Percentiles rank a stretch among this genome's conserved stretches.
These are phyloP conservation scores for Cubamyces lactineus DNA, from an alignment of 768 basidiomycete species.

Conservation along the genomic window DNA sequence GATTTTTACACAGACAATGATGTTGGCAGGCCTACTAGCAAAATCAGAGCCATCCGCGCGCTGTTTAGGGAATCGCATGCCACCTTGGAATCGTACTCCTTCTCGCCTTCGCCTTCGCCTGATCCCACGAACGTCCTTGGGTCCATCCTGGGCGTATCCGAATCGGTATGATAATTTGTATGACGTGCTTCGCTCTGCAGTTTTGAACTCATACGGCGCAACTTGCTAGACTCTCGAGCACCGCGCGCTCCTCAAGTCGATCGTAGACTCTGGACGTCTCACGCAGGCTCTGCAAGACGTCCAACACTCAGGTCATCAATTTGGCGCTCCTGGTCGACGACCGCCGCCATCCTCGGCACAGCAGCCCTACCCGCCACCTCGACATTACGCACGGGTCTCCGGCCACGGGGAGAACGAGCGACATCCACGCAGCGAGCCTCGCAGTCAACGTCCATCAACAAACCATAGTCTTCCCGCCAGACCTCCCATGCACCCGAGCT, in stretches of 20 bases:
- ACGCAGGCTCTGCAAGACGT: slow-evolving; percentile 17
- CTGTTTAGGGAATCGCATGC: slow-evolving; percentile 42
- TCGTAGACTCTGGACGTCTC: slow-evolving; percentile 28
- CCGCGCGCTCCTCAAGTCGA: slow-evolving; percentile 18
- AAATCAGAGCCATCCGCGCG: slow-evolving; percentile 36
- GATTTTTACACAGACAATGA: slow-evolving; percentile 40
- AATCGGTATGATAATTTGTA: slow-evolving; percentile 19
- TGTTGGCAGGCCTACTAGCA: slow-evolving; percentile 40
- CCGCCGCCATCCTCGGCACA: slow-evolving; percentile 9
- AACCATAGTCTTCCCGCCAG: not conserved
- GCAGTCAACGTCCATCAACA: not conserved
- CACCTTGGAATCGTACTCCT: slow-evolving; percentile 14
- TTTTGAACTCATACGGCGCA: not conserved
- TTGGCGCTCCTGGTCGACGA: not conserved
- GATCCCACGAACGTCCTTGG: slow-evolving; percentile 28
- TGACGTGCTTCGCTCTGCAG: not conserved
- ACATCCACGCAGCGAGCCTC: not conserved
- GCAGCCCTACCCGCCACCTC: slow-evolving; percentile 5
- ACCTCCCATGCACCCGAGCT: not conserved
- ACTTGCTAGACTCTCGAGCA: slow-evolving; percentile 21
- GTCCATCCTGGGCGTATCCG: slow-evolving; percentile 28
- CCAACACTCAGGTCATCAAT: not conserved
- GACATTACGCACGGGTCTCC: not conserved
- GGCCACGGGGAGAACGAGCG: not conserved
- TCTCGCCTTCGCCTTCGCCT: slow-evolving; percentile 2